Base-by-base conservation (phyloP, 2,329 filamentous ascomycete species). In the Xylariaceae sp. region DNA sequence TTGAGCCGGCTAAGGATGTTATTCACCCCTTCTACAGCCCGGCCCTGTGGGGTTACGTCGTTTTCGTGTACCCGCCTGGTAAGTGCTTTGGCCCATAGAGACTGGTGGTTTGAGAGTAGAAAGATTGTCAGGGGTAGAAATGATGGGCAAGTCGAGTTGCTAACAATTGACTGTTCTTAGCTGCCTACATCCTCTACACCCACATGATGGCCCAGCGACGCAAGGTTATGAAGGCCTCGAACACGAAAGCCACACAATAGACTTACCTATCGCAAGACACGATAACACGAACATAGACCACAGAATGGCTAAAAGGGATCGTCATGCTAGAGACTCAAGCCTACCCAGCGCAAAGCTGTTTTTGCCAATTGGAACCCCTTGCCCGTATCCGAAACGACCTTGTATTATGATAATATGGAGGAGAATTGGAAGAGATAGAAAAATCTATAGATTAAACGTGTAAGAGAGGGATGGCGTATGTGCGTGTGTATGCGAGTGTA, bases 121-220 rank as follows among this genome's bases (percentile, higher is more conserved):
- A 17, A 10, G 3, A 7, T 13, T 5, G 10, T 13, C 3, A 17
- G 6, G 47, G 13, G 49, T 18, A 18, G 17, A 18, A 18, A 18
- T 18, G 17, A 15, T 49, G 4, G 15, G 17, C 3, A 34, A n/a
- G 13, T 7, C n/a, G n/a, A 9, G 3, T 55, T 56, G 39, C 61
- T 64, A 56, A 61, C 44, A 2, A 34, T 23, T 50, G 3, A 45
- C 15, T 15, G 10, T 18, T 53, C 66, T 62, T 62, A 88, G 90
- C 78, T 70, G 84, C 89, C 3, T 96, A 94, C 70, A 82, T 95
- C 58, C 76, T 97, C 59, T 97, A 94, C 73, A 91, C 89, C 18
- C 89, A 99, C 75, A 97, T 99, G 94, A 90, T 97, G 80, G 81
- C 82, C 62, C 94, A 99, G 81, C 82, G 93, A 67, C 82, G 84